These are phyloP conservation scores for Saprolegnia diclina DNA, from an alignment of 352 stramenopile species.

Conservation along the genomic window DNA sequence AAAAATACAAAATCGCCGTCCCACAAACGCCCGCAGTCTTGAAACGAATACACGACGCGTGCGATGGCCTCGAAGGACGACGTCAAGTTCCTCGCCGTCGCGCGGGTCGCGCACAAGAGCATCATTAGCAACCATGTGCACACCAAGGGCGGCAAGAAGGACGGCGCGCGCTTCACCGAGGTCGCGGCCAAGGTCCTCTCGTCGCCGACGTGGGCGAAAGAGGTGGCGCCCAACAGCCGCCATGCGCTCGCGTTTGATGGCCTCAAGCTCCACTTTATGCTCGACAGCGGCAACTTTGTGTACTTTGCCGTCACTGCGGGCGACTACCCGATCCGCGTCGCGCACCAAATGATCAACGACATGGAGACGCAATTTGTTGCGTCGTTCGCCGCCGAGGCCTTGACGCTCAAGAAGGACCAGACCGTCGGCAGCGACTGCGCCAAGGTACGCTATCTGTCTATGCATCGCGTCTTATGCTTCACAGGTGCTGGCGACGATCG, in stretches of 20 bases:
- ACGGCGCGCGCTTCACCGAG: slow-evolving; percentile 7
- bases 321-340: slow-evolving; percentile 23
- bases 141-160: slow-evolving; percentile 5
- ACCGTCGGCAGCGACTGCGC: slow-evolving; percentile 9
- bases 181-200: slow-evolving; percentile 12
- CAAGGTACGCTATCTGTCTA: background rate
- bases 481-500: slow-evolving; percentile 12
- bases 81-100: slow-evolving; percentile 26
- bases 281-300: slow-evolving; percentile 24
- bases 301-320: slow-evolving; percentile 15
- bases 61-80: slow-evolving; percentile 7
- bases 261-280: slow-evolving; percentile 27
- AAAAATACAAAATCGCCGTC: background rate
- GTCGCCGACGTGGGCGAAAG: slow-evolving; percentile 15
- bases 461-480: background rate
- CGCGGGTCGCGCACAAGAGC: slow-evolving; percentile 8
- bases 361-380: slow-evolving; percentile 18
- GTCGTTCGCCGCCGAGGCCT: slow-evolving; percentile 1
- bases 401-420: slow-evolving; percentile 8
- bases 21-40: background rate
- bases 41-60: background rate
- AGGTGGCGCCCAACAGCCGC: slow-evolving; percentile 17
- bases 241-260: slow-evolving; percentile 22
- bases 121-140: slow-evolving; percentile 5
- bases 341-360: slow-evolving; percentile 24